Percentiles rank a stretch among this genome's conserved stretches.
These are phyloP conservation scores for Malbranchea cinnamomea DNA, from an alignment of 2,329 filamentous ascomycete genomes.

Conservation along the genomic window DNA sequence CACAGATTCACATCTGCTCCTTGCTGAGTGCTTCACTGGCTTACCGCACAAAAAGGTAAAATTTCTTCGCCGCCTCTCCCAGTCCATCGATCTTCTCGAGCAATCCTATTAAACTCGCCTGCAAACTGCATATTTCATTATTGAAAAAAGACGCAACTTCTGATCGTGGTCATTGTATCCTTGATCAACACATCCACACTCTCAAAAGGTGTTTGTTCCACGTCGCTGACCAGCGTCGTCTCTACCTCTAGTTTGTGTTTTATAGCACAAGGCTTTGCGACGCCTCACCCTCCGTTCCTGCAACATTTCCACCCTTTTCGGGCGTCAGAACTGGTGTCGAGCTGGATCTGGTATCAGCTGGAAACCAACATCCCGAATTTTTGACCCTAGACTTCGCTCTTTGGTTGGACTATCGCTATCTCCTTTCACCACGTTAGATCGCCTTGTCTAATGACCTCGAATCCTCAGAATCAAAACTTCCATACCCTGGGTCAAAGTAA, in stretches of 20 bases:
- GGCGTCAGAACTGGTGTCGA: constrained; percentile 7
- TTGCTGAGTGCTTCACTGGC: constrained; percentile 3
- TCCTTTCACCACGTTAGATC: constrained; percentile 12
- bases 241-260: too few relatives aligned
- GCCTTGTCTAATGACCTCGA: constrained; percentile 47
- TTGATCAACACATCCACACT: too few relatives aligned
- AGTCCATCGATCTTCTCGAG: too few relatives aligned
- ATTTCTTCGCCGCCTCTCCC: too few relatives aligned
- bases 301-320: too few relatives aligned
- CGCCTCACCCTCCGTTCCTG: constrained; percentile 2
- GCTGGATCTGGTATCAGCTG: constrained; percentile 10
- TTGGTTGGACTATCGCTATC: constrained; percentile 2
- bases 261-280: too few relatives aligned
- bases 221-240: too few relatives aligned
- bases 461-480: constrained; percentile 32
- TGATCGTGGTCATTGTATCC: too few relatives aligned
- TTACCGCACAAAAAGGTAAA: constrained; percentile 2
- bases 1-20: constrained; percentile 7
- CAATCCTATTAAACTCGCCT: too few relatives aligned
- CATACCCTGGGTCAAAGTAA: constrained; percentile 35
- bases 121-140: too few relatives aligned
- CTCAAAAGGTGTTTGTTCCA: too few relatives aligned
- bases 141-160: too few relatives aligned
- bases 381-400: constrained; percentile 3
- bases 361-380: constrained; percentile 4